Conservation (phyloP, 345 rosid genomes). For the Barbarea vulgaris region DNA sequence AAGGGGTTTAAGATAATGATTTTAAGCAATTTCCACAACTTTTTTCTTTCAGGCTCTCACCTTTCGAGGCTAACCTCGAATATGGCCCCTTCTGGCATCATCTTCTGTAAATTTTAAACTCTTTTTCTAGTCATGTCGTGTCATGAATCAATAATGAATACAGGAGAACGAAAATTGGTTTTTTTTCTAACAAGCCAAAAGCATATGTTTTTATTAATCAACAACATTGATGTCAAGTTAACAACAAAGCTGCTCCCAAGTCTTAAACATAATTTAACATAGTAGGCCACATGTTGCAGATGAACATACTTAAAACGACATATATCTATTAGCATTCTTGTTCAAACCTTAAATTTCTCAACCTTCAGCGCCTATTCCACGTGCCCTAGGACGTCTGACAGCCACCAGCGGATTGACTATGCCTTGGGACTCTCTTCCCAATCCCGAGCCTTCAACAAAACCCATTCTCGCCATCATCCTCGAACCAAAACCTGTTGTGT, state of each 20-base stretch:
- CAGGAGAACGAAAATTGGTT: too few species aligned
- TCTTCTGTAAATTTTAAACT: too few species aligned
- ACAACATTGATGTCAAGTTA: constrained; percentile 30
- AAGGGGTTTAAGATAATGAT: neutral
- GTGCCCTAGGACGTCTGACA: constrained; percentile 61
- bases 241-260: constrained; percentile 21
- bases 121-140: too few species aligned
- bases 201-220: constrained; percentile 12
- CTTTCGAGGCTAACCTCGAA: neutral
- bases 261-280: constrained; percentile 21
- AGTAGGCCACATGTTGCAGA: neutral
- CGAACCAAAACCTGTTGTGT: constrained; percentile 88
- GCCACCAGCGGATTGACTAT: constrained; percentile 65
- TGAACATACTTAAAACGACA: constrained; percentile 1
- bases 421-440: constrained; percentile 84
- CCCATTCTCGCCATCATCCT: constrained; percentile 95
- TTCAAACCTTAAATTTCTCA: constrained; percentile 10
- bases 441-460: constrained; percentile 77
- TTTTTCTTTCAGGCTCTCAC: neutral
- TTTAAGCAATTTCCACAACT: neutral
- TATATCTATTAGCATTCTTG: neutral
- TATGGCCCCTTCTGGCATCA: too few species aligned
- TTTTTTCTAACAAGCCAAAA: neutral
- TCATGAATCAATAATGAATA: too few species aligned
- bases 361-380: constrained; percentile 72